Percentiles rank a stretch among this genome's conserved stretches.
Conservation (phyloP, 106 monocot species). For the Allium fistulosum region DNA sequence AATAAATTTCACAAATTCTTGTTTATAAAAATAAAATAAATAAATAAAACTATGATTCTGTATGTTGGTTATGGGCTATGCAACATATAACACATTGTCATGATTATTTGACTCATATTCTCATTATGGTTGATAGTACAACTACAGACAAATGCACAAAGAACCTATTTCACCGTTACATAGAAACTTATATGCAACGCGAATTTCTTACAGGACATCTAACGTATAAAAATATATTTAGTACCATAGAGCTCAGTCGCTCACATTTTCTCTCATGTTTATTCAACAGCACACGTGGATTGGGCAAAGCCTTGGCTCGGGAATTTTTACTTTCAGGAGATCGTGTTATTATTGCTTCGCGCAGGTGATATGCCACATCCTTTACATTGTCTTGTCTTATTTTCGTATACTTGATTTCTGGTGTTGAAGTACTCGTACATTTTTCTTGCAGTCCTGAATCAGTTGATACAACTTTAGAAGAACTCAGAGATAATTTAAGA, state of each 20-base stretch:
- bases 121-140: no score
- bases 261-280: conserved; percentile 3
- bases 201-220: no score
- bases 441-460: conserved; percentile 69
- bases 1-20: no score
- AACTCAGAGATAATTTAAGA: conserved; percentile 65
- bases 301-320: conserved; percentile 97
- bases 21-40: no score
- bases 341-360: conserved; percentile 86
- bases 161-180: no score
- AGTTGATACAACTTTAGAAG: conserved; percentile 63
- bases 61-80: no score
- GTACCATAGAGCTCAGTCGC: not conserved
- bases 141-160: no score
- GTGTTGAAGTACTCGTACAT: conserved; percentile 9
- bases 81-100: no score
- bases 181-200: no score
- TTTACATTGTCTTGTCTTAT: not conserved
- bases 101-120: no score
- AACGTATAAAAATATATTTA: no score
- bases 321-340: conserved; percentile 98
- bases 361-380: conserved; percentile 49
- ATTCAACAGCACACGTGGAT: conserved; percentile 73
- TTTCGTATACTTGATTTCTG: not conserved
- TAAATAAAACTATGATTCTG: no score